phyloP scores from a whole-genome alignment of 1,139 yeast species.

The Hanseniaspora gamundiae region DNA sequence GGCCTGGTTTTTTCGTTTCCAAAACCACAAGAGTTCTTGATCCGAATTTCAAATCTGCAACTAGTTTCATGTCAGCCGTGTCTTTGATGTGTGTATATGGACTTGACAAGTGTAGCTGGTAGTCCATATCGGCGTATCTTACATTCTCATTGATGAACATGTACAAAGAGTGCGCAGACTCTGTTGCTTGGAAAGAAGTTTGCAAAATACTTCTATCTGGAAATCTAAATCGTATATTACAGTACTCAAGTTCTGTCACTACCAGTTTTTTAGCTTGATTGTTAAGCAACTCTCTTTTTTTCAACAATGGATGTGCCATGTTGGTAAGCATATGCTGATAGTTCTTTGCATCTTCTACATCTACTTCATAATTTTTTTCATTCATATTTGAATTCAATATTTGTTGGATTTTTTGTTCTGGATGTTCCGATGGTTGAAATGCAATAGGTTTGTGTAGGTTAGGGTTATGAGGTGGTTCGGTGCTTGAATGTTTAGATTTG shows the following conservation, averaged over 20 bases:
- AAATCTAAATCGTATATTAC: conserved; percentile 36
- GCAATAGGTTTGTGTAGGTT: conserved; percentile 9
- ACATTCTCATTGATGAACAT: conserved; percentile 26
- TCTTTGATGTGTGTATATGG: conserved; percentile 31
- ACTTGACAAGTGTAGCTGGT: conserved; percentile 30
- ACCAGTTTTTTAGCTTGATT: conserved; percentile 8
- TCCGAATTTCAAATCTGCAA: conserved; percentile 19
- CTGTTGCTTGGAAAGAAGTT: conserved; percentile 30
- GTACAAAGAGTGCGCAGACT: conserved; percentile 29
- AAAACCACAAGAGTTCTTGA: conserved; percentile 26
- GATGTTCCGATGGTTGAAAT: conserved; percentile 10
- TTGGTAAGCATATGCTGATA: conserved; percentile 37
- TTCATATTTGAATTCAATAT: conserved; percentile 9
- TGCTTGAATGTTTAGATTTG: no score
- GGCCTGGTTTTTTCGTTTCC: conserved; percentile 14
- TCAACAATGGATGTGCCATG: conserved; percentile 26
- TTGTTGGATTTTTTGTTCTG: conserved; percentile 4
- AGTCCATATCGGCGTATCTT: conserved; percentile 24
- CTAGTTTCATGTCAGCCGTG: conserved; percentile 11
- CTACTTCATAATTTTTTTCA: conserved; percentile 31
- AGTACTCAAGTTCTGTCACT: conserved; percentile 13
- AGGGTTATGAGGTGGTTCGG: no score
- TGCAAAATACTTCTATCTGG: conserved; percentile 44
- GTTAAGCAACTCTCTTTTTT: conserved; percentile 19
- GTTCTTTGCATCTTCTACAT: conserved; percentile 40